phyloP scores from a whole-genome alignment of 202 grass and related monocot species.

The Bolboschoenoplectus hybrid region DNA sequence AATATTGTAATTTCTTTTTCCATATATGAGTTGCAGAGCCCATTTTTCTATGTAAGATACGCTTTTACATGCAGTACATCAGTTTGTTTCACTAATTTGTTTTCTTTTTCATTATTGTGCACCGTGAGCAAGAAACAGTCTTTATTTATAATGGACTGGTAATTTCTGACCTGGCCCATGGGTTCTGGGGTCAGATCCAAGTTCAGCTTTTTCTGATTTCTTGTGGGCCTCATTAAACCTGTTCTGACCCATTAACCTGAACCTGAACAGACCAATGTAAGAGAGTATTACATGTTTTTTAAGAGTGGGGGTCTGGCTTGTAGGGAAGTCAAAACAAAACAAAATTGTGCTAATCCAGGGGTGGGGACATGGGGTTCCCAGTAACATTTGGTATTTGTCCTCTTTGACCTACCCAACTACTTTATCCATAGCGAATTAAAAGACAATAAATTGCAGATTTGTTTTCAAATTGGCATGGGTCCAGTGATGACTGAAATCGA shows the following conservation, averaged over 20 bases:
- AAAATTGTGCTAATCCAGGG: conserved; percentile 5
- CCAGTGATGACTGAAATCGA: not conserved
- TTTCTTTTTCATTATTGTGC: not conserved
- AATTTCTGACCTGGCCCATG: not conserved
- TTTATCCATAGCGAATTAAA: conserved; percentile 1
- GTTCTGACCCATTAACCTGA: conserved; percentile 16
- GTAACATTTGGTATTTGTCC: conserved; percentile 11
- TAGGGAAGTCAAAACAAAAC: conserved; percentile 11
- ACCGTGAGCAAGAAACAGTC: not conserved
- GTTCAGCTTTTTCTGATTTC: not conserved
- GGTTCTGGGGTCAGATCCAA: not conserved
- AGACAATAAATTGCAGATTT: conserved; percentile 13
- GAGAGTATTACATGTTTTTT: not conserved
- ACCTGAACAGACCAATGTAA: not conserved
- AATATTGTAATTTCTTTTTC: not conserved
- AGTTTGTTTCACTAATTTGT: not conserved
- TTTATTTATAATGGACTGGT: not conserved
- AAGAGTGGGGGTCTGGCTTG: not conserved
- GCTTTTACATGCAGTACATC: not conserved
- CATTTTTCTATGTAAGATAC: not conserved
- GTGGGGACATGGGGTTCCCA: not conserved
- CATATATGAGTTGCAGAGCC: not conserved
- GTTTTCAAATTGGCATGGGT: not conserved
- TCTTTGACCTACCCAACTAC: conserved; percentile 1
- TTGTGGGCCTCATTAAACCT: not conserved